Base-by-base conservation (phyloP, 768 basidiomycete species). In the Leccinum longicurvipes region DNA sequence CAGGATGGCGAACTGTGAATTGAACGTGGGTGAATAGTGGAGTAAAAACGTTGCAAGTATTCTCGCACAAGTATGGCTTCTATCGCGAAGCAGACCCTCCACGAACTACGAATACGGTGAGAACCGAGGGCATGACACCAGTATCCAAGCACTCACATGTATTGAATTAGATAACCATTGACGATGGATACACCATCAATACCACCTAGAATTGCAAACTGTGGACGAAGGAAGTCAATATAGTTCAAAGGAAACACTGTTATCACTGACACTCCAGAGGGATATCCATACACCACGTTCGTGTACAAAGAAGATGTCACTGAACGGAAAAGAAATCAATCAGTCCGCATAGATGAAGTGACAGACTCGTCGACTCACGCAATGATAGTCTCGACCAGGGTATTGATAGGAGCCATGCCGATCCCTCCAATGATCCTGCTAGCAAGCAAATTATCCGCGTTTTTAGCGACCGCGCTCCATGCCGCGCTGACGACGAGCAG, bases 241-340 rank as follows among this genome's bases (percentile, higher is more conserved):
- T 21, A 11, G 11, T 7, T 23, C 6, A 21, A 29, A 21, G n/a
- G 47, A 8, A 23, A 44, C 14, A 21, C 19, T 48, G 11, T 19
- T 5, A 48, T 6, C 3, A 48, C 47, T 29, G 14, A 48, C 47
- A 19, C n/a, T 29, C 47, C 47, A 48, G 6, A 48, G 0, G n/a
- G 47, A 48, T 48, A 48, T 48, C 47, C 47, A 48, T 23, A 29
- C 19, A 31, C 47, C 47, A 21, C 47, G 47, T 48, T 48, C 47
- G n/a, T 48, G 47, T 9, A 48, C 47, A 25, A 48, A 48, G 19
- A 48, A 48, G 29, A 48, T 21, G 19, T 48, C 47, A 21, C 47
- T 48, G 25, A 6, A 31, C n/a, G 19, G 21, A 14, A 19, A 48
- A 8, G 29, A 48, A 8, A 31, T 31, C 19, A 48, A 12, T 31